A percentile compares a stretch with the other conserved stretches of the same genome.
Conservation (phyloP, 148 eudicot species). For the Heliamphora exappendiculata region DNA sequence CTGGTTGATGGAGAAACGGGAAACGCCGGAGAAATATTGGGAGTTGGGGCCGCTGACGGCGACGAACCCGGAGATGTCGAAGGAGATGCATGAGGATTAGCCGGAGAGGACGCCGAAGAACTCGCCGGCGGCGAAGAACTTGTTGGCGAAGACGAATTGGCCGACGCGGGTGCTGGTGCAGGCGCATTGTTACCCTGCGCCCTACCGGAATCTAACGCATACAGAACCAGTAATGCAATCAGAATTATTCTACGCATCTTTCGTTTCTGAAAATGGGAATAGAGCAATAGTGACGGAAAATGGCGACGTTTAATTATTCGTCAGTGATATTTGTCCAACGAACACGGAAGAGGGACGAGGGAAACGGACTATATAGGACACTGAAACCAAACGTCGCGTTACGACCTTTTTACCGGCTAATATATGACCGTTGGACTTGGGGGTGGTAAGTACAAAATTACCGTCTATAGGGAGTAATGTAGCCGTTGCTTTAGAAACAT, state of each 20-base stretch:
- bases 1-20: constrained; percentile 20
- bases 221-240: constrained; percentile 17
- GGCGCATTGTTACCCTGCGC: constrained; percentile 17
- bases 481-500: constrained; percentile 12
- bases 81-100: constrained; percentile 23
- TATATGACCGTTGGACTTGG: constrained; percentile 25
- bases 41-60: constrained; percentile 9
- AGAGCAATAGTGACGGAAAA: not conserved
- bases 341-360: not conserved
- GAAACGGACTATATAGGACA: not conserved
- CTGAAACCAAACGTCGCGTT: constrained; percentile 17
- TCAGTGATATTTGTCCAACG: not conserved
- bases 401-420: not conserved
- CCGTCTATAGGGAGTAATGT: not conserved
- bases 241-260: constrained; percentile 17
- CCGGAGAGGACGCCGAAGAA: constrained; percentile 15
- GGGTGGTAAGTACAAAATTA: too few relatives aligned
- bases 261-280: not conserved
- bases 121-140: constrained; percentile 9
- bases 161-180: constrained; percentile 17
- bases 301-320: not conserved
- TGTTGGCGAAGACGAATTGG: not conserved
- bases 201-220: constrained; percentile 9
- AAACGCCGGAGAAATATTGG: constrained; percentile 3
- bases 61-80: constrained; percentile 22